phyloP scores from a whole-genome alignment of 257 asterid genomes.

The Nicotiana sylvestris region DNA sequence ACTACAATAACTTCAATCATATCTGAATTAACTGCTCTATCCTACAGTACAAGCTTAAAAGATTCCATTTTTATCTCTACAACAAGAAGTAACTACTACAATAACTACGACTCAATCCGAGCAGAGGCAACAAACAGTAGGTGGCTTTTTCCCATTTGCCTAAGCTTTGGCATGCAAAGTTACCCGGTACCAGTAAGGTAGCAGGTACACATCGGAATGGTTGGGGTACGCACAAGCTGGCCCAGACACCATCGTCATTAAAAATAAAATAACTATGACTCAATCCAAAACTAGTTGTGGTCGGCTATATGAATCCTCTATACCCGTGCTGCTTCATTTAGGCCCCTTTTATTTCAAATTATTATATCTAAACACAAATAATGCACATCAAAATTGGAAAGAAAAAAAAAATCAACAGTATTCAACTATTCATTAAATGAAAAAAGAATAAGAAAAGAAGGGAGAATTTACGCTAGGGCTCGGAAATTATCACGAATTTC shows the following conservation, averaged over 20 bases:
- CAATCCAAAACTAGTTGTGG: neutral
- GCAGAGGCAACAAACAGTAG: too few relatives aligned
- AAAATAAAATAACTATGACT: neutral
- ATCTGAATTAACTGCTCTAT: neutral
- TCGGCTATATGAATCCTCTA: neutral
- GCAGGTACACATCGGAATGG: too few relatives aligned
- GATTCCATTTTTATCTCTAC: neutral
- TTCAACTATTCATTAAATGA: neutral
- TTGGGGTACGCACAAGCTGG: too few relatives aligned
- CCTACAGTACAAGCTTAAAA: neutral
- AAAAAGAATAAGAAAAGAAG: neutral
- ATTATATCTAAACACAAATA: neutral
- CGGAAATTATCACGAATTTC: slow-evolving; percentile 85
- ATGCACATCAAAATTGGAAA: neutral
- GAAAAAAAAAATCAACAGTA: neutral
- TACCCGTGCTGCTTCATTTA: neutral
- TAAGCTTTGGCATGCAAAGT: too few relatives aligned
- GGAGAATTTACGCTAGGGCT: slow-evolving; percentile 59
- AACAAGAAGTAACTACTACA: neutral
- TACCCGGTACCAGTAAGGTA: too few relatives aligned
- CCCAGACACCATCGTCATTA: neutral
- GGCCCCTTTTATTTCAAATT: neutral
- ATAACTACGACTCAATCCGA: neutral
- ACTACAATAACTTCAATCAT: neutral
- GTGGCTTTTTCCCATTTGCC: too few relatives aligned